phyloP scores from a whole-genome alignment of 2,329 filamentous ascomycete species.

The Cladosporium sp. region DNA sequence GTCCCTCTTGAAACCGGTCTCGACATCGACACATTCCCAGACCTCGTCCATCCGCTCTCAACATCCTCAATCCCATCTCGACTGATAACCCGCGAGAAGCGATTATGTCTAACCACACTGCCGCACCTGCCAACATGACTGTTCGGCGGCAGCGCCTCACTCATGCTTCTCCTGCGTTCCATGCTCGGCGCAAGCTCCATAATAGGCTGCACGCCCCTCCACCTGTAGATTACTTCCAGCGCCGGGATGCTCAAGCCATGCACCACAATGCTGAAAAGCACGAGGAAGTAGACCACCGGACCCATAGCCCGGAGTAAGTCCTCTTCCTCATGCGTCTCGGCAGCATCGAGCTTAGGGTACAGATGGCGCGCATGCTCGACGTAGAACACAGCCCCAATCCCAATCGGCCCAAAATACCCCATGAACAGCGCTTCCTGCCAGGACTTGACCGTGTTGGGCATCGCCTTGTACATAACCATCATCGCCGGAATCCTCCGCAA shows the following conservation, averaged over 20 bases:
- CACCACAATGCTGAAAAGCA: constrained; percentile 78
- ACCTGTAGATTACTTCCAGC: constrained; percentile 16
- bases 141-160: constrained; percentile 17
- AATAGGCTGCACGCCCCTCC: constrained; percentile 14
- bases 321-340: constrained; percentile 64
- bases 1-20: constrained; percentile 1
- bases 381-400: constrained; percentile 87
- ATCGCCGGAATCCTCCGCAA: constrained; percentile 74
- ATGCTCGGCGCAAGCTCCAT: constrained; percentile 9
- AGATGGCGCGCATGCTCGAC: constrained; percentile 77
- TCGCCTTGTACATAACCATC: constrained; percentile 67
- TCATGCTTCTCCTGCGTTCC: constrained; percentile 13
- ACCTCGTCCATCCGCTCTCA: neutral
- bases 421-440: constrained; percentile 75
- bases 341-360: constrained; percentile 55
- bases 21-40: neutral
- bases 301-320: constrained; percentile 63
- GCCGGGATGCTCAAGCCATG: constrained; percentile 75
- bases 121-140: constrained; percentile 8
- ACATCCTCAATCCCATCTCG: neutral
- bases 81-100: constrained; percentile 17
- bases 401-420: constrained; percentile 87
- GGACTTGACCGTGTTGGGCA: constrained; percentile 57
- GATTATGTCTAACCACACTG: constrained; percentile 18
- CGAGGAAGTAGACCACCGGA: constrained; percentile 79